phyloP scores from a whole-genome alignment of 768 basidiomycete genomes.

The Panaeolus papilionaceus region DNA sequence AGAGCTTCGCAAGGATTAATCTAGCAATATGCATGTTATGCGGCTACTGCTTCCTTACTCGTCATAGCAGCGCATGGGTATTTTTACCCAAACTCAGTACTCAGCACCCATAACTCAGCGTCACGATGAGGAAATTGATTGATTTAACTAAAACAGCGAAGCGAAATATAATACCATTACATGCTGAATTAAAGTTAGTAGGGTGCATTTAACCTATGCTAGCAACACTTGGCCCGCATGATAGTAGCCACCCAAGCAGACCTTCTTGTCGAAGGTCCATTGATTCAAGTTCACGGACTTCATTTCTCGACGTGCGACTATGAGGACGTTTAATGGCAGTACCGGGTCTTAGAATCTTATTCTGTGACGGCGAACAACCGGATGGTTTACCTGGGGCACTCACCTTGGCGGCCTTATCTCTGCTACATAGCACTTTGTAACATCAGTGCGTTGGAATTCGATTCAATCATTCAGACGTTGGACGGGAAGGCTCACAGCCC shows the following conservation, averaged over 20 bases:
- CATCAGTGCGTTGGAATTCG: not conserved
- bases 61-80: not conserved
- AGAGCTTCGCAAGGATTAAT: not conserved
- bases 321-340: not conserved
- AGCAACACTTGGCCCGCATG: not conserved
- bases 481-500: too few species aligned
- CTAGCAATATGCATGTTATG: constrained; percentile 5
- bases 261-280: not conserved
- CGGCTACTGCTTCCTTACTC: not conserved
- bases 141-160: not conserved
- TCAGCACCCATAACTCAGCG: not conserved
- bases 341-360: not conserved
- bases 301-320: not conserved
- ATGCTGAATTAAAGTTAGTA: not conserved
- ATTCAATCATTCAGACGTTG: too few species aligned
- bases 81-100: not conserved
- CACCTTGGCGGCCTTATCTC: not conserved
- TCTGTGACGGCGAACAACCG: not conserved
- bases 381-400: not conserved
- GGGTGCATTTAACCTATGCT: not conserved
- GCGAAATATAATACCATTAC: not conserved
- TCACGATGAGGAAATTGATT: not conserved
- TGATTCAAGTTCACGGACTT: not conserved
- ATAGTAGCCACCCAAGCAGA: not conserved
- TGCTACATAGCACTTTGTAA: not conserved